Conservation (phyloP, 2,329 filamentous ascomycete genomes). For the Botrytis paeoniae region DNA sequence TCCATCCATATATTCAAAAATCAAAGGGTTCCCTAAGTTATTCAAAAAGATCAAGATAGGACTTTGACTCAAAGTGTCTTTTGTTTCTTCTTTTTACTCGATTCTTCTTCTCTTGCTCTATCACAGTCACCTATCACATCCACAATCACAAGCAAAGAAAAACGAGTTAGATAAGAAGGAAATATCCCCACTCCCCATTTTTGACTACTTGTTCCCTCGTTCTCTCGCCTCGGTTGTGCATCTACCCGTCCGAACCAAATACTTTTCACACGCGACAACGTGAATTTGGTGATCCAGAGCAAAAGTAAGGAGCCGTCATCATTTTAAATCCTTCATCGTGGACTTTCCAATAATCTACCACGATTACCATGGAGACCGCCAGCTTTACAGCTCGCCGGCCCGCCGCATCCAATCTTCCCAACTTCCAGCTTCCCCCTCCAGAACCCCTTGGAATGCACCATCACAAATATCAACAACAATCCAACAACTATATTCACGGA, state of each 20-base stretch:
- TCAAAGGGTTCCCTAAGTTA: neutral
- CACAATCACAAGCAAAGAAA: neutral
- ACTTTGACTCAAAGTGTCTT: neutral
- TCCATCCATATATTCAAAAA: neutral
- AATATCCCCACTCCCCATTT: neutral
- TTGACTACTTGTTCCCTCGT: conserved; percentile 6
- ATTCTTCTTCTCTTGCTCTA: neutral
- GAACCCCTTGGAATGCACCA: conserved; percentile 47
- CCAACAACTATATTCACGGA: conserved; percentile 49
- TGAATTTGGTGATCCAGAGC: neutral
- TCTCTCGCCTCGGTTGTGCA: conserved; percentile 11
- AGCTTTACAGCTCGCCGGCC: conserved; percentile 70
- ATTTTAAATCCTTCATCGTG: conserved; percentile 24
- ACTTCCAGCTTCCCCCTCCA: conserved; percentile 66
- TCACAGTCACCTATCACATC: neutral
- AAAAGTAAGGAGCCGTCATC: neutral
- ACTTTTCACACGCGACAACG: neutral
- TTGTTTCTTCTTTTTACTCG: too few species aligned
- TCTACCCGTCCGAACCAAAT: conserved; percentile 4
- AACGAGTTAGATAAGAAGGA: neutral
- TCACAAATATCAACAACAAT: conserved; percentile 38
- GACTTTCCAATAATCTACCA: conserved; percentile 33
- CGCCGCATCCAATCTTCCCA: conserved; percentile 65
- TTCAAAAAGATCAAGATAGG: too few species aligned
- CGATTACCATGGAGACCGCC: conserved; percentile 51